Percentiles rank a stretch among this genome's conserved stretches.
phyloP scores from a whole-genome alignment of 2,329 filamentous ascomycete genomes.

The Diplodia scrobiculata region DNA sequence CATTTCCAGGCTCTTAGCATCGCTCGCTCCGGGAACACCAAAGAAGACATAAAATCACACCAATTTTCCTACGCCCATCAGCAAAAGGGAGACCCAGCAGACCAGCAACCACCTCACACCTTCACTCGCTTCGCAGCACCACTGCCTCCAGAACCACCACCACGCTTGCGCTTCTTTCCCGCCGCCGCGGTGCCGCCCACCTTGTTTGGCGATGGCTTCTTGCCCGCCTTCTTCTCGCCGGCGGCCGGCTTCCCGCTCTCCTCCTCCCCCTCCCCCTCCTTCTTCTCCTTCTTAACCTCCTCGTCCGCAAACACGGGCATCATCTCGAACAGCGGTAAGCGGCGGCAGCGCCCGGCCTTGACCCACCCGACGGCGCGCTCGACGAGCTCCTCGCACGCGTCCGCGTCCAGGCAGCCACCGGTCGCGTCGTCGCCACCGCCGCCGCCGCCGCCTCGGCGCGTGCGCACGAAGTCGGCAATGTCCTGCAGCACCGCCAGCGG shows the following conservation, averaged over 20 bases:
- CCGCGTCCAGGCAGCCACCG: not conserved
- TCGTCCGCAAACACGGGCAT: constrained; percentile 5
- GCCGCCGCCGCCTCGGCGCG: constrained; percentile 29
- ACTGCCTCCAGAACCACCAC: not conserved
- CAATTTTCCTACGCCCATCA: not conserved
- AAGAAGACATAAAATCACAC: not conserved
- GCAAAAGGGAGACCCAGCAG: not conserved
- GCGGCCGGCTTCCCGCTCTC: not conserved
- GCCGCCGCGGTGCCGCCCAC: not conserved
- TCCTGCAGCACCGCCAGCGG: constrained; percentile 42
- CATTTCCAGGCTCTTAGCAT: too few relatives aligned
- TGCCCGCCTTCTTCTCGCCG: not conserved
- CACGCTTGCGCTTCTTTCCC: not conserved
- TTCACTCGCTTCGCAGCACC: not conserved
- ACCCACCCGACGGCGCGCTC: not conserved
- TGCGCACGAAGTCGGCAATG: constrained; percentile 29
- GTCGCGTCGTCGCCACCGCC: constrained; percentile 34
- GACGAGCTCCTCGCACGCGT: constrained; percentile 35
- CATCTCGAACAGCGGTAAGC: constrained; percentile 27
- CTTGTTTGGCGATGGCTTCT: not conserved
- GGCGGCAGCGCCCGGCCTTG: not conserved
- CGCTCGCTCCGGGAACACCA: not conserved
- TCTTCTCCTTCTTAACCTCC: not conserved
- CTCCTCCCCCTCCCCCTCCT: not conserved
- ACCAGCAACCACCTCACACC: not conserved